These are phyloP conservation scores for Yamadazyma diospyri DNA, from an alignment of 1,139 yeast genomes.

Conservation along the genomic window DNA sequence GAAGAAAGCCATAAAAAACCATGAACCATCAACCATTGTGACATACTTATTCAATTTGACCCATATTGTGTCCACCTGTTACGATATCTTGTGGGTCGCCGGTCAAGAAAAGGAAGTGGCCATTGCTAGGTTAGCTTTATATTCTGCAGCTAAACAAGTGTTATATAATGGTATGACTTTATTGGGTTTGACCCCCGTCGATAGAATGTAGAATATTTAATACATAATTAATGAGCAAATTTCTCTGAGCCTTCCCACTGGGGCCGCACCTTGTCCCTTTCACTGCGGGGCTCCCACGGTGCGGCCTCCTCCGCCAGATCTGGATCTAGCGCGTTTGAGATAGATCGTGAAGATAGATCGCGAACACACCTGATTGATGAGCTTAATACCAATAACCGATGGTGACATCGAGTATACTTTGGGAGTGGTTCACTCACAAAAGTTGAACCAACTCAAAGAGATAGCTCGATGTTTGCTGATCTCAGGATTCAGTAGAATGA, in stretches of 20 bases:
- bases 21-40: constrained; percentile 92
- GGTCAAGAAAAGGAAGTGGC: constrained; percentile 92
- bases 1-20: constrained; percentile 76
- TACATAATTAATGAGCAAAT: no score
- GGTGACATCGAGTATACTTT: neutral
- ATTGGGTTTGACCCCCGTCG: constrained; percentile 94
- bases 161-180: constrained; percentile 87
- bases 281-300: no score
- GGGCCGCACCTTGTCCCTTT: no score
- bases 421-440: neutral
- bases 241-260: no score
- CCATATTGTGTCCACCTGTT: constrained; percentile 92
- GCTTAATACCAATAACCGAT: neutral
- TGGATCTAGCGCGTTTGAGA: no score
- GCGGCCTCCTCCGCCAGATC: no score
- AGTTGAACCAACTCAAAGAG: constrained; percentile 1
- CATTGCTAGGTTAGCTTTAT: constrained; percentile 88
- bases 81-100: constrained; percentile 95
- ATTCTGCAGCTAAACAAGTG: constrained; percentile 87
- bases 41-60: constrained; percentile 90
- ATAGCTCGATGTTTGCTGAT: neutral
- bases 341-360: no score
- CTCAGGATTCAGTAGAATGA: neutral
- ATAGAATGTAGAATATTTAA: constrained; percentile 73
- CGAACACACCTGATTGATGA: no score